Evolutionary conservation across 164 flowering plant species (phyloP).

Genomic region (Pachysandra terminalis): DNA sequence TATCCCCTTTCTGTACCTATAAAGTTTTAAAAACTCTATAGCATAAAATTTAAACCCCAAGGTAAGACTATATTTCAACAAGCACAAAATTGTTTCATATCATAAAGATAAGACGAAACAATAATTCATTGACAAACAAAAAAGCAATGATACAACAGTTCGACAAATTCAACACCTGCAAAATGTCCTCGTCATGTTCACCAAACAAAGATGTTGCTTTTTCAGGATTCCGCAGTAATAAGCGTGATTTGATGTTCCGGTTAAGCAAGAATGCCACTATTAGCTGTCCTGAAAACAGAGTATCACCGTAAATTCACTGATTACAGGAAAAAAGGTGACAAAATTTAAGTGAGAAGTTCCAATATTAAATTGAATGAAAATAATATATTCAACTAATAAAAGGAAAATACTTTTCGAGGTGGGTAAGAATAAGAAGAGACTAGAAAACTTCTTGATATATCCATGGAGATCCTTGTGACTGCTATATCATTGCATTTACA

Average conservation of each 20-base stretch:
- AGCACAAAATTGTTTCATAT: background rate
- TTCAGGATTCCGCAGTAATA: slow-evolving; percentile 68
- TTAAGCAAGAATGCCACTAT: slow-evolving; percentile 82
- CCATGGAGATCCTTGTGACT: background rate
- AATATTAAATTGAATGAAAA: background rate
- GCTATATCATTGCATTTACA: background rate
- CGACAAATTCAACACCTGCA: slow-evolving; percentile 45
- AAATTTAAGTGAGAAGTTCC: background rate
- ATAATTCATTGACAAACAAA: background rate
- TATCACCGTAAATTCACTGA: background rate
- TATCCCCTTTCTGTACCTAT: slow-evolving; percentile 77
- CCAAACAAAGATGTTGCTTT: slow-evolving; percentile 78
- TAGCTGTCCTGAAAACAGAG: slow-evolving; percentile 67
- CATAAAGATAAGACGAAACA: background rate
- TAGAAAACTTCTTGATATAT: too few relatives aligned
- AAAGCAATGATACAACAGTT: background rate
- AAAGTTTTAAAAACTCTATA: slow-evolving; percentile 11
- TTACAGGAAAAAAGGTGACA: background rate
- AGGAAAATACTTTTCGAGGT: background rate
- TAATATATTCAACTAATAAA: background rate
- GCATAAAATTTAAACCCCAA: too few relatives aligned
- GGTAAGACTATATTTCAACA: background rate
- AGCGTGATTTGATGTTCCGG: slow-evolving; percentile 61
- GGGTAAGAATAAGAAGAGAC: background rate
- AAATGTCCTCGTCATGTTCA: slow-evolving; percentile 58